Base-by-base conservation (phyloP, 495 filamentous ascomycete genomes). In the Thermothielavioides terrestris region DNA sequence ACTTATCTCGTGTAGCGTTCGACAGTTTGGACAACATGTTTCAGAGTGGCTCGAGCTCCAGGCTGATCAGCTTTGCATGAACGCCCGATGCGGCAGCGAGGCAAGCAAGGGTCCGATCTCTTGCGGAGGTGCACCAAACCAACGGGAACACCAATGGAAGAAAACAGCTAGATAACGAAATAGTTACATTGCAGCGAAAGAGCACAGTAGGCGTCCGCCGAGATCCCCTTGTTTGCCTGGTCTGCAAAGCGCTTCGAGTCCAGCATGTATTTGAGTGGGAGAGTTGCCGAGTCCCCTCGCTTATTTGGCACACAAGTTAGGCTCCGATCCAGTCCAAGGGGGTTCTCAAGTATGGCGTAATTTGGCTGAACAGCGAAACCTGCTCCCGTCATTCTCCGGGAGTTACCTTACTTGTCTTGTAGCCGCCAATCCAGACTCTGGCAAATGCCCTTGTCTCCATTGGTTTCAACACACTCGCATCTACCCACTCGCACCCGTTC, bases 301-400 rank as follows among this genome's bases (percentile, higher is more conserved):
- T 38, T 30, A 48, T 6, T 12, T 34, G 31, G 3, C 10, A 6
- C n/a, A 12, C 31, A 34, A 34, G 31, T 6, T 12, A n/a, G n/a
- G 42, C 28, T 35, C 42, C 42, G 20, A 45, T 21, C 42, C 42
- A 45, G 21, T 38, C 23, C 34, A 27, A 28, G 17, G 25, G 31
- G 45, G 45, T 34, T 40, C 32, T 38, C 40, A 47, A 36, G n/a
- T 22, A 39, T 52, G 30, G 48, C 27, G 53, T 44, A 52, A 56
- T 56, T 48, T 56, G 53, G 48, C 49, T 48, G 53, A 51, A 51
- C 18, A 30, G 25, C 32, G 53, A 45, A 45, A n/a, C n/a, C n/a
- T 43, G 38, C 41, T 49, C 46, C 41, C n/a, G 17, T 42, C 37
- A 50, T 27, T 26, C 46, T 40, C 27, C 43, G 42, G 50, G 35